Percentiles rank a stretch among this genome's conserved stretches.
Conservation (phyloP, 176 grass and related monocot genomes). For the Oryza officinalis region DNA sequence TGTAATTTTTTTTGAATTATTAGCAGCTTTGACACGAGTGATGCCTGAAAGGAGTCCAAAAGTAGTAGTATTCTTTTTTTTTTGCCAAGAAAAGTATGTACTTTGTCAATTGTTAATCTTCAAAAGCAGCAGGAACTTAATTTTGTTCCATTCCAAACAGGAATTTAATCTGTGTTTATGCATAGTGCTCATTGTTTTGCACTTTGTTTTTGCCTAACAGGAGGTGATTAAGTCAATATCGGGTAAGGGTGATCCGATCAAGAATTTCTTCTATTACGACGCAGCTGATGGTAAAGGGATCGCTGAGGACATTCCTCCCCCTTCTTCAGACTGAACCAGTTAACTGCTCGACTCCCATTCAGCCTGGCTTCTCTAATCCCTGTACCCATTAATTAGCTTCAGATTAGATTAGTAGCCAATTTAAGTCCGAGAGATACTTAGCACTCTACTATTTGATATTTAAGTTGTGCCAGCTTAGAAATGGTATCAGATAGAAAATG, state of each 20-base stretch:
- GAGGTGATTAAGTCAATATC: slow-evolving; percentile 96
- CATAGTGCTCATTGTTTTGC: neutral
- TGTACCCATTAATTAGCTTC: slow-evolving; percentile 15
- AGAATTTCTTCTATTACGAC: slow-evolving; percentile 94
- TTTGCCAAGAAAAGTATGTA: neutral
- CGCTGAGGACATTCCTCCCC: slow-evolving; percentile 65
- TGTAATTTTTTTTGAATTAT: neutral
- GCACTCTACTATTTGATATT: neutral
- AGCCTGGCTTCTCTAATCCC: slow-evolving; percentile 23
- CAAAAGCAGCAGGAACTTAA: neutral
- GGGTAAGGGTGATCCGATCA: slow-evolving; percentile 79
- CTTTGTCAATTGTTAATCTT: neutral
- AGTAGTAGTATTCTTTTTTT: neutral
- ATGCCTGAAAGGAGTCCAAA: neutral
- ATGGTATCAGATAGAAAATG: neutral
- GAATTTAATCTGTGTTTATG: neutral
- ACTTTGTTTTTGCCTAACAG: slow-evolving; percentile 39
- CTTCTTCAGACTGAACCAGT: slow-evolving; percentile 9
- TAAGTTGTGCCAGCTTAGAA: neutral
- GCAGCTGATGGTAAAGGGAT: slow-evolving; percentile 75
- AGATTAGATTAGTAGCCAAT: slow-evolving; percentile 15
- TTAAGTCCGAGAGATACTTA: neutral
- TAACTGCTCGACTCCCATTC: slow-evolving; percentile 4
- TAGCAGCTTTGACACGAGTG: neutral
- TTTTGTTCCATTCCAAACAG: neutral